A percentile compares a stretch with the other conserved stretches of the same genome.
These are phyloP conservation scores for Colletotrichum sp. DNA, from an alignment of 2,329 filamentous ascomycete genomes.

Conservation along the genomic window DNA sequence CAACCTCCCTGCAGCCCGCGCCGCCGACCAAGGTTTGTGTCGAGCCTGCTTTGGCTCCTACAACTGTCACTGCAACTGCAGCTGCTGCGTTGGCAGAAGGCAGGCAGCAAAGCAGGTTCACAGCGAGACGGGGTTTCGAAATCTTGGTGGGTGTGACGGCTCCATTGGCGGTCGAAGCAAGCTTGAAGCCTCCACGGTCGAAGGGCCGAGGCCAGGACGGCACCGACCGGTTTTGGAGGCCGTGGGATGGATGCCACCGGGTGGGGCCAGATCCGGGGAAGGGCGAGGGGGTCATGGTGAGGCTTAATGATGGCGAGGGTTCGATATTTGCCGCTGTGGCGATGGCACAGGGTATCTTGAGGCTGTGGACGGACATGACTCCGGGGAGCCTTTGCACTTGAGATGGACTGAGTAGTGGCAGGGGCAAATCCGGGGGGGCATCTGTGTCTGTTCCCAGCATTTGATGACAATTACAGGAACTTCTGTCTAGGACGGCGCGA, in stretches of 20 bases:
- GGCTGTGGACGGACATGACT: not conserved
- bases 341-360: not conserved
- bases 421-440: not conserved
- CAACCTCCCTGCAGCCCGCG: slow-evolving; percentile 11
- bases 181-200: not conserved
- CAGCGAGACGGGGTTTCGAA: not conserved
- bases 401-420: not conserved
- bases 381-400: not conserved
- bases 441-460: not conserved
- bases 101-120: not conserved
- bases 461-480: not conserved
- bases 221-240: not conserved
- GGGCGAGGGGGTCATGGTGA: not conserved
- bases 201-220: not conserved
- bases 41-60: not conserved
- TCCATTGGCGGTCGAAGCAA: not conserved
- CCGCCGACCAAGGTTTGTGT: not conserved
- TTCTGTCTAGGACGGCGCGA: not conserved
- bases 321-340: not conserved
- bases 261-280: not conserved
- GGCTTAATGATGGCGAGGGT: not conserved
- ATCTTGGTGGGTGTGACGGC: not conserved
- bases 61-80: not conserved
- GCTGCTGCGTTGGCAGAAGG: slow-evolving; percentile 9
- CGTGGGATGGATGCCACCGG: not conserved